Base-by-base conservation (phyloP, 2,329 filamentous ascomycete species). In the Rugonectria rugulosa region DNA sequence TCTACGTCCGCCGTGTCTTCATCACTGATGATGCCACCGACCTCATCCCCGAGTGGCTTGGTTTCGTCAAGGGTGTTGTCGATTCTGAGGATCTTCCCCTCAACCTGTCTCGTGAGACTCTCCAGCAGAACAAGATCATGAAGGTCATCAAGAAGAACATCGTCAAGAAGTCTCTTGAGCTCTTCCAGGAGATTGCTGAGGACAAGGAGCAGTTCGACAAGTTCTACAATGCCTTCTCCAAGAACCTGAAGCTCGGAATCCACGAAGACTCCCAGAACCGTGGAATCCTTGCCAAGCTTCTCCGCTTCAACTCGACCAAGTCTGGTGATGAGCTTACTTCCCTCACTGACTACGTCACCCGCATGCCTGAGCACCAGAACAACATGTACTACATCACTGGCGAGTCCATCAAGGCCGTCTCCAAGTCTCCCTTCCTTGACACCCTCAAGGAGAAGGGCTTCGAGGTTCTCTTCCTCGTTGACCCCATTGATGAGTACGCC, bases 81-180 rank as follows among this genome's bases (percentile, higher is more conserved):
- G 95, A 99, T 83, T 99, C 95, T 73, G 95, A 99, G 87, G 95
- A 99, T 79, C 90, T 99, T 62, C 95, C 95, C 70, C 90, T 99
- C 79, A 99, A 99, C 88, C 81, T 99, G 83, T 98, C 95, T 74
- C 95, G 95, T 90, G 95, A 99, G 89, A 98, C 94, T 56, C 92
- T 99, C 45, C 95, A 99, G 84, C 95, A 98, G 87, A 99, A 98
- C 91, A 98, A 98, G 92, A 99, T 99, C 86, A 98, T 98, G 95
- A 98, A 98, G 90, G 95, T 98, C 79, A 98, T 98, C 88, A 96
- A 96, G 89, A 99, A 99, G 92, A 99, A 99, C 89, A 97, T 99
- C 67, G 93, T 99, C 86, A 99, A 98, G 93, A 99, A 99, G 91
- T 91, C 92, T 66, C 92, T 99, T 67, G 95, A 99, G 86, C 92